These are phyloP conservation scores for Leccinum sublutescens DNA, from an alignment of 768 basidiomycete genomes.

Conservation along the genomic window DNA sequence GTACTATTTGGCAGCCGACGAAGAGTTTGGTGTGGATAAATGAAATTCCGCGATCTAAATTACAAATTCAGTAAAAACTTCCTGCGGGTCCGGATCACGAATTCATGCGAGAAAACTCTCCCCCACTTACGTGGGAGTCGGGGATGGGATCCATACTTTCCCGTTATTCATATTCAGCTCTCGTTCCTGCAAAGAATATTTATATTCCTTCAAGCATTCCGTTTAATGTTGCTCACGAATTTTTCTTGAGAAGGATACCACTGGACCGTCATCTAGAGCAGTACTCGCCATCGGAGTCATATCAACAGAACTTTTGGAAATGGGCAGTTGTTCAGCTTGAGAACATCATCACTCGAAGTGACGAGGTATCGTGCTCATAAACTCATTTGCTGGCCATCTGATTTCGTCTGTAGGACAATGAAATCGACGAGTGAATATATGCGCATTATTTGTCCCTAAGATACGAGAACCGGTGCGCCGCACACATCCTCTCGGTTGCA, in stretches of 20 bases:
- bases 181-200: constrained; percentile 44
- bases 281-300: constrained; percentile 64
- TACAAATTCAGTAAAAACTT: too few species aligned
- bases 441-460: constrained; percentile 53
- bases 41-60: too few species aligned
- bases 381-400: not conserved
- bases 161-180: constrained; percentile 44
- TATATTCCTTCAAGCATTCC: constrained; percentile 39
- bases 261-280: constrained; percentile 48
- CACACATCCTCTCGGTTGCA: constrained; percentile 5
- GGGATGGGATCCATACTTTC: constrained; percentile 37
- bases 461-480: constrained; percentile 37
- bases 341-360: constrained; percentile 25
- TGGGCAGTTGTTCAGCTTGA: constrained; percentile 61
- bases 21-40: too few species aligned
- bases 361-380: constrained; percentile 44
- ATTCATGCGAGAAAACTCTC: too few species aligned
- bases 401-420: constrained; percentile 43
- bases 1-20: too few species aligned
- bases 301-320: constrained; percentile 73
- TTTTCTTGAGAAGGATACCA: constrained; percentile 53
- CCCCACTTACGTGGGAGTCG: too few species aligned
- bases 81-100: too few species aligned
- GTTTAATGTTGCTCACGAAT: constrained; percentile 47
- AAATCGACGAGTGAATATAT: constrained; percentile 67